Evolutionary conservation across 2,329 filamentous ascomycete genomes (phyloP).

Genomic region (Tolypocladium ophioglossoides): DNA sequence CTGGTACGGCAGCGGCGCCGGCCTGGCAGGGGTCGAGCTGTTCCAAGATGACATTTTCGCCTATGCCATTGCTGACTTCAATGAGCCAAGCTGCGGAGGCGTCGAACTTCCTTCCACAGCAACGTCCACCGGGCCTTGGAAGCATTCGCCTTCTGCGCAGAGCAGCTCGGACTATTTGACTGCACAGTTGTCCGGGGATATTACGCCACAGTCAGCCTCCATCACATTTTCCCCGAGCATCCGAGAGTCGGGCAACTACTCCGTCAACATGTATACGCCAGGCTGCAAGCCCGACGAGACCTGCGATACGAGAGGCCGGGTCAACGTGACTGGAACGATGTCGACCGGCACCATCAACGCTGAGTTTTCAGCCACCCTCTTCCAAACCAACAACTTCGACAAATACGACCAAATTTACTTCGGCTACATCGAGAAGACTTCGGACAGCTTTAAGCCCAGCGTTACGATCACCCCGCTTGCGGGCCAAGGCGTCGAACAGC

Average conservation of each 20-base stretch:
- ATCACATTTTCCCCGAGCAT: constrained; percentile 80
- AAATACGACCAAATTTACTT: constrained; percentile 93
- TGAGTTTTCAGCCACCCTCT: constrained; percentile 53
- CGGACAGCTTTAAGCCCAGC: constrained; percentile 62
- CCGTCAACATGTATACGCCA: constrained; percentile 83
- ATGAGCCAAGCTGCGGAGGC: constrained; percentile 72
- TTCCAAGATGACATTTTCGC: constrained; percentile 77
- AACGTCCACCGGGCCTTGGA: constrained; percentile 66
- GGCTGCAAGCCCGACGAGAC: constrained; percentile 74
- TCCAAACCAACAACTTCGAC: constrained; percentile 90
- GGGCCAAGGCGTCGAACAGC: constrained; percentile 47
- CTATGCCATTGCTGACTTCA: constrained; percentile 79
- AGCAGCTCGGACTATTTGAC: constrained; percentile 72
- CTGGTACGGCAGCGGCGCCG: constrained; percentile 80
- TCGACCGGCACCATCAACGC: constrained; percentile 34
- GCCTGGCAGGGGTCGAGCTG: constrained; percentile 75
- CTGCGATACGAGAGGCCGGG: constrained; percentile 65
- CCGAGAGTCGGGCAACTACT: constrained; percentile 82
- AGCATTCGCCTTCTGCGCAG: constrained; percentile 50
- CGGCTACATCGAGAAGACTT: constrained; percentile 70
- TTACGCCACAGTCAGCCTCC: constrained; percentile 48
- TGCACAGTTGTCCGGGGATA: constrained; percentile 46
- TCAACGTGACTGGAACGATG: constrained; percentile 71
- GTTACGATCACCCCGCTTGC: constrained; percentile 65
- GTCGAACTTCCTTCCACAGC: constrained; percentile 52